Evolutionary conservation across 129 eudicot species (phyloP).

Genomic region (Chrysanthemum makinoi): DNA sequence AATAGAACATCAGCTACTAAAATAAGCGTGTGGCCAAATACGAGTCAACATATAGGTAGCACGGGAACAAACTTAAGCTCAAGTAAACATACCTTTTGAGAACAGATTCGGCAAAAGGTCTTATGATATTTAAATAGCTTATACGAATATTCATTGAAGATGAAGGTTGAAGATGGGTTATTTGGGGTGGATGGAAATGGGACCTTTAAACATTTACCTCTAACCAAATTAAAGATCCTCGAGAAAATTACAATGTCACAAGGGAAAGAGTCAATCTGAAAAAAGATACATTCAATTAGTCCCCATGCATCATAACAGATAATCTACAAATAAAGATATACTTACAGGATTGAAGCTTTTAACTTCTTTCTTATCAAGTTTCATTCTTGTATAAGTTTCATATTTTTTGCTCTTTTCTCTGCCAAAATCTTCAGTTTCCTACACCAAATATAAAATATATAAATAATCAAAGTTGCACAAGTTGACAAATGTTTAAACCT

Average conservation of each 20-base stretch:
- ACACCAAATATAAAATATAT: constrained; percentile 25
- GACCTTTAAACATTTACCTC: constrained; percentile 53
- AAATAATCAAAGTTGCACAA: constrained; percentile 14
- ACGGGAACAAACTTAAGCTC: background rate
- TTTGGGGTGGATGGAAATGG: background rate
- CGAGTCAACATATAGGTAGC: background rate
- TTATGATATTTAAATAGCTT: constrained; percentile 75
- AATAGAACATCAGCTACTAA: constrained; percentile 17
- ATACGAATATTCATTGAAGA: constrained; percentile 81
- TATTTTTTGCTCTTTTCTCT: constrained; percentile 65
- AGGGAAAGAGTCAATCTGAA: constrained; percentile 98
- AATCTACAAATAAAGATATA: background rate
- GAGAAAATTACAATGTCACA: constrained; percentile 92
- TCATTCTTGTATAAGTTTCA: constrained; percentile 78
- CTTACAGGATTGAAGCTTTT: constrained; percentile 94
- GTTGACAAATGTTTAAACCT: background rate
- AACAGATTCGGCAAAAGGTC: constrained; percentile 97
- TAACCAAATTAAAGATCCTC: constrained; percentile 86
- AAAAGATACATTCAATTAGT: constrained; percentile 26
- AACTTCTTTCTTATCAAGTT: constrained; percentile 76
- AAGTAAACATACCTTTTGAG: constrained; percentile 53
- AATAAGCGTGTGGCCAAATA: constrained; percentile 4
- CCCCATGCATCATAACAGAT: constrained; percentile 10
- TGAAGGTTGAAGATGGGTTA: constrained; percentile 47
- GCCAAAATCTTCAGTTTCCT: constrained; percentile 72